Percentiles rank a stretch among this genome's conserved stretches.
Evolutionary conservation across 441 rosid species (phyloP).

Genomic region (Breynia disticha): DNA sequence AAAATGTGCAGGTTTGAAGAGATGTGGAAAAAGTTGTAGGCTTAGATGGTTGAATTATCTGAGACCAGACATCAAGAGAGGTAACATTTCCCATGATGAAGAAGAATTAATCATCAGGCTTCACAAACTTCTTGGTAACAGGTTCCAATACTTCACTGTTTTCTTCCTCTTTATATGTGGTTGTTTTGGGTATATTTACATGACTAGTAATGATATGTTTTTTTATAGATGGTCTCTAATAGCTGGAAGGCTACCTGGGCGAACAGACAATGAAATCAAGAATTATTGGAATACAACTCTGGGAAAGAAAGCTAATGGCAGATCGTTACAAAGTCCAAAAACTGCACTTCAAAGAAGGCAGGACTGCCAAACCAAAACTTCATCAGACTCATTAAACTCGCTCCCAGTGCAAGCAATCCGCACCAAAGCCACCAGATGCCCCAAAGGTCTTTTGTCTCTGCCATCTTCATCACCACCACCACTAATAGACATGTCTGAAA

Average conservation of each 20-base stretch:
- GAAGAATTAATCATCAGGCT: conserved; percentile 49
- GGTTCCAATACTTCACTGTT: conserved; percentile 8
- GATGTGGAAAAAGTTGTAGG: conserved; percentile 57
- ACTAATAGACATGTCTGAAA: not conserved
- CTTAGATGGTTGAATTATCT: conserved; percentile 49
- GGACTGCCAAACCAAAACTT: not conserved
- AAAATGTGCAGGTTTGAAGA: conserved; percentile 25
- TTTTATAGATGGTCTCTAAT: conserved; percentile 63
- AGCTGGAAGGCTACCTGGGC: conserved; percentile 89
- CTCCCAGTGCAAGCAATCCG: conserved; percentile 15
- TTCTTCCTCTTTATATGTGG: not conserved
- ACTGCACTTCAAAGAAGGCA: conserved; percentile 1
- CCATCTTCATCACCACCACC: not conserved
- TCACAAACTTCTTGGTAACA: conserved; percentile 46
- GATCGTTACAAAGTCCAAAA: conserved; percentile 7
- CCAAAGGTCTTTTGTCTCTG: conserved; percentile 15
- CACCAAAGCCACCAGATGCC: conserved; percentile 23
- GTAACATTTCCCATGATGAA: conserved; percentile 44
- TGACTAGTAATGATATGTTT: too few relatives aligned
- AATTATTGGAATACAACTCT: conserved; percentile 69
- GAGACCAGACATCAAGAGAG: conserved; percentile 53
- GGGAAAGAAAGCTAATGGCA: conserved; percentile 34
- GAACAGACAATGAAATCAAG: conserved; percentile 74
- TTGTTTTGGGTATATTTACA: not conserved
- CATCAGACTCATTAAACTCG: conserved; percentile 5